Percentiles rank a stretch among this genome's conserved stretches.
These are phyloP conservation scores for Trichothecium roseum DNA, from an alignment of 2,329 filamentous ascomycete genomes.

Conservation along the genomic window DNA sequence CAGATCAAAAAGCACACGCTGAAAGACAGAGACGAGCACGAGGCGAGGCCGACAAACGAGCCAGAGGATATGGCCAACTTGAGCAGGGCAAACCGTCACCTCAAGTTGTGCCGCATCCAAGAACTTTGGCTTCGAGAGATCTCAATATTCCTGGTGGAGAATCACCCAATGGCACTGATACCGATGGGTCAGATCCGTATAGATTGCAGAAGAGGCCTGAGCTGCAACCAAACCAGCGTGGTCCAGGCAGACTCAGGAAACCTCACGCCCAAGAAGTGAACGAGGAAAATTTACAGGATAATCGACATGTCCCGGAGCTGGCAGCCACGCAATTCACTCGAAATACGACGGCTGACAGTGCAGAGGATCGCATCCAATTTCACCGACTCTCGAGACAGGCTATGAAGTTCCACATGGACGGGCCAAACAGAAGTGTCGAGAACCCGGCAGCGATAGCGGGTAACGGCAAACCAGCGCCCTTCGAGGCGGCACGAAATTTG, in stretches of 20 bases:
- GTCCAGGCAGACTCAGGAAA: constrained; percentile 6
- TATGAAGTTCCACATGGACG: constrained; percentile 28
- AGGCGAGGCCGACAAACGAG: constrained; percentile 12
- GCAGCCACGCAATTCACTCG: constrained; percentile 44
- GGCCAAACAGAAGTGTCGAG: constrained; percentile 11
- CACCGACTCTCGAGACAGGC: constrained; percentile 34
- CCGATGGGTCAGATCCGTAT: too few species aligned
- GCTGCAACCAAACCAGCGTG: neutral
- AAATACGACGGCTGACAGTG: constrained; percentile 37
- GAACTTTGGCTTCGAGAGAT: neutral
- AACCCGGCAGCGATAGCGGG: constrained; percentile 7
- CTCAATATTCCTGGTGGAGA: neutral
- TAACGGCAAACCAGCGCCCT: constrained; percentile 7
- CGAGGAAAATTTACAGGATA: constrained; percentile 12
- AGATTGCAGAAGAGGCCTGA: neutral
- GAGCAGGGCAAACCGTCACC: too few species aligned
- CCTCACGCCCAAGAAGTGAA: constrained; percentile 3
- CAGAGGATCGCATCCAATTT: constrained; percentile 6
- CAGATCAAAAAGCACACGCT: constrained; percentile 34
- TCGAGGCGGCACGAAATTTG: constrained; percentile 19
- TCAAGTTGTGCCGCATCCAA: too few species aligned
- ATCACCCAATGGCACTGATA: too few species aligned
- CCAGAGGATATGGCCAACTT: neutral
- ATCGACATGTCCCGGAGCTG: constrained; percentile 42
- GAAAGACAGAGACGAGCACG: constrained; percentile 21